A percentile compares a stretch with the other conserved stretches of the same genome.
These are phyloP conservation scores for Aspergillus uvarum DNA, from an alignment of 2,329 filamentous ascomycete species.

Conservation along the genomic window DNA sequence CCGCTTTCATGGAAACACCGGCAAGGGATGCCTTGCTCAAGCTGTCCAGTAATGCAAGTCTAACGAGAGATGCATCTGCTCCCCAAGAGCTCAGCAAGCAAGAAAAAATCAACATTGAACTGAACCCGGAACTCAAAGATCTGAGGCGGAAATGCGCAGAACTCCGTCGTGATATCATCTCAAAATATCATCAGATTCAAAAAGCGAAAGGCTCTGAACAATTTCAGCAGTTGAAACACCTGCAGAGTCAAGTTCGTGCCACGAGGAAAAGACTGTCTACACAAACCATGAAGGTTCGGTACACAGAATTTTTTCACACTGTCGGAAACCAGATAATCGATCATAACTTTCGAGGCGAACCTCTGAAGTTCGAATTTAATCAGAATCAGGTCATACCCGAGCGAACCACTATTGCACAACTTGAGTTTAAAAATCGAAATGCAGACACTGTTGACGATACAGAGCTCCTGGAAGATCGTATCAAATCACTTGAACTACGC, in stretches of 20 bases:
- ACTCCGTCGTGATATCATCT: conserved; percentile 5
- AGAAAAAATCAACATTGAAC: conserved; percentile 8
- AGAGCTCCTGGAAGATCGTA: not conserved
- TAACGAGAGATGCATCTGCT: conserved; percentile 14
- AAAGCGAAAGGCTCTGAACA: not conserved
- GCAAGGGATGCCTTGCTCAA: conserved; percentile 11
- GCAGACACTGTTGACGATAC: conserved; percentile 7
- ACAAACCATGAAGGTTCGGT: not conserved
- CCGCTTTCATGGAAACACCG: conserved; percentile 13
- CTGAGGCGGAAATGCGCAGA: conserved; percentile 6
- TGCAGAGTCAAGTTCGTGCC: not conserved
- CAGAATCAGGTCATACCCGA: conserved; percentile 18
- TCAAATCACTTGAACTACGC: not conserved
- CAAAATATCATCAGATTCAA: conserved; percentile 5
- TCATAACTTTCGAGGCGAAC: conserved; percentile 10
- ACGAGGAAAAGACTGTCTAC: not conserved
- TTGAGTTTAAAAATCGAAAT: conserved; percentile 26
- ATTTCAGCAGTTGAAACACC: not conserved
- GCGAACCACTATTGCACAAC: conserved; percentile 27
- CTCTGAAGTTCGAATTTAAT: conserved; percentile 7
- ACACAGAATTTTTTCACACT: conserved; percentile 10
- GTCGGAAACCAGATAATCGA: conserved; percentile 13
- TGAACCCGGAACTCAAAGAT: conserved; percentile 6
- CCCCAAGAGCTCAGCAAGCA: conserved; percentile 9
- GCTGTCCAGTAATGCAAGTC: conserved; percentile 10